These are phyloP conservation scores for Lignosus rhinocerotis DNA, from an alignment of 1,284 basidiomycete species.

Conservation along the genomic window DNA sequence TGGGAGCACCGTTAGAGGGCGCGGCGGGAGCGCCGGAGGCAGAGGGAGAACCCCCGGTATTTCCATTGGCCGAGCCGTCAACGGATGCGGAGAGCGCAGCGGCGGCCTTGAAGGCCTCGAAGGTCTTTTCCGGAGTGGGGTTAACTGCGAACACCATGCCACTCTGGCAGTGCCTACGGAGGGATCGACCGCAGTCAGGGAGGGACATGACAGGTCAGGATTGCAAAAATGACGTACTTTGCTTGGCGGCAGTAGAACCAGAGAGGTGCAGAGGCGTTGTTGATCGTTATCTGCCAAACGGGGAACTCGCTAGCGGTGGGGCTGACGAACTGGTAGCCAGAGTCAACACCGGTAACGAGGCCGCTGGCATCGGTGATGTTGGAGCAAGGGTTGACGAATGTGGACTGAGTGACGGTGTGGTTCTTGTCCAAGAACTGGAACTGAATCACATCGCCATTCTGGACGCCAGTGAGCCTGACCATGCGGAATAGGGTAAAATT, in stretches of 20 bases:
- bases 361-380: constrained; percentile 30
- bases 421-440: constrained; percentile 50
- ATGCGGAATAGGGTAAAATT: neutral
- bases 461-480: constrained; percentile 42
- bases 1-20: constrained; percentile 5
- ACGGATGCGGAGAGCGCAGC: constrained; percentile 33
- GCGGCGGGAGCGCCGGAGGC: constrained; percentile 18
- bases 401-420: constrained; percentile 59
- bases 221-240: constrained; percentile 25
- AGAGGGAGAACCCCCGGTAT: constrained; percentile 16
- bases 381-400: constrained; percentile 49
- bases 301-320: constrained; percentile 33
- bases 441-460: constrained; percentile 50
- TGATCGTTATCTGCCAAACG: constrained; percentile 37
- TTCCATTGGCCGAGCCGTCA: constrained; percentile 17
- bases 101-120: constrained; percentile 36
- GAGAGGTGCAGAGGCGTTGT: constrained; percentile 38
- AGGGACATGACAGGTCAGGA: neutral
- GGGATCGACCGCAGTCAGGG: neutral
- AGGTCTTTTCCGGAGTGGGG: constrained; percentile 33
- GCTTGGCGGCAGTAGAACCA: constrained; percentile 46
- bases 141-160: constrained; percentile 47
- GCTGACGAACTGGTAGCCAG: constrained; percentile 41
- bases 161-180: constrained; percentile 34
- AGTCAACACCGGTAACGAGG: constrained; percentile 39